Base-by-base conservation (phyloP, 2,329 filamentous ascomycete species). In the Arachnomyces sp. region DNA sequence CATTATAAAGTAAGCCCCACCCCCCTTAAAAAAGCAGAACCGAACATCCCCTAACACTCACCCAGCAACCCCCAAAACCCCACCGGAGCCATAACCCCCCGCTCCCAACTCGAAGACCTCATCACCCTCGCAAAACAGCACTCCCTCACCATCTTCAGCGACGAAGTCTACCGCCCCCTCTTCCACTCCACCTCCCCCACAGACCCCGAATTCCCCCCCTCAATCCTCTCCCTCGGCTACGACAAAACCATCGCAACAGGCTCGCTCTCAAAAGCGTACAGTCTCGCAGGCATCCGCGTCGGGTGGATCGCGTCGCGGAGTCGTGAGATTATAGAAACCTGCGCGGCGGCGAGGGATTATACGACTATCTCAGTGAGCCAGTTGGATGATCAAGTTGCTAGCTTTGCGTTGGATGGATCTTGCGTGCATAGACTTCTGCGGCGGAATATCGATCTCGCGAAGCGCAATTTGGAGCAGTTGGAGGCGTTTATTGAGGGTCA, bases 341-440 rank as follows among this genome's bases (percentile, higher is more conserved):
- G 84, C 46, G 77, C 81, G 8, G 62, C 67, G 11, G 79, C 80
- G 1, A 72, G 86, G 31, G 82, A 92, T 59, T 93, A 92, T 66
- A 93, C 85, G 3, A 88, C 84, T 17, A 93, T 93, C 52, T 84
- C 82, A 30, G 85, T 93, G 0, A 84, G 83, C n/a, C 78, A 82
- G 54, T 66, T 94, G 5, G 86, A 93, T 57, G 85, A 94, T 57
- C 74, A 76, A 36, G 71, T 94, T 8, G 88, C 86, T 2, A 74
- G 76, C 18, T 90, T 81, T 54, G 87, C 88, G 0, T 66, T 94
- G 6, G 75, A 76, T 8, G 65, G 74, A 2, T 64, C 69, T 28
- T 80, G 82, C 14, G 74, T 87, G n/a, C 70, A 81, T 46, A 66
- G 63, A 8, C 63, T 87, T 2, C 67, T 85, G 2, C 67, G 64